Evolutionary conservation across 2,329 filamentous ascomycete species (phyloP), one percentile per base, ranked within the genome.

Genomic region (Dothideomycetes sp.): DNA sequence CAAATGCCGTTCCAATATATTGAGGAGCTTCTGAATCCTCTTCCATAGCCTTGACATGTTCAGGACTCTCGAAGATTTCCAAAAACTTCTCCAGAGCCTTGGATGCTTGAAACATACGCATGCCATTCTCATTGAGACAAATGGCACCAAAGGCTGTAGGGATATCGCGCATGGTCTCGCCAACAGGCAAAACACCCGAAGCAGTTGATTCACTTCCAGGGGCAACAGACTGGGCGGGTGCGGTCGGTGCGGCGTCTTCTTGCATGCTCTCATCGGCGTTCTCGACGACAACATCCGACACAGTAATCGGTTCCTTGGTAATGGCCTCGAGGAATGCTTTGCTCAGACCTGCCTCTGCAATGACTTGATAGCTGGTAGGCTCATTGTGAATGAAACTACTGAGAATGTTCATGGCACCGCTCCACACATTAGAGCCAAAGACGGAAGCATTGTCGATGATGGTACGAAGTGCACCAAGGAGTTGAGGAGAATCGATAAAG

Each of bases 331-430:
- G 70, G 44, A 95, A 82, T 37, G 80, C 84, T 57, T 82, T 82
- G 53, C 91, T 88, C 51, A 98, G 73, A 16, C 87, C 87, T 36
- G 91, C 89, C 63, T 99, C 91, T 11, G 85, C 86, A 49, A 99
- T 91, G 17, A 94, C 86, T 19, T 86, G 82, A 59, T 94, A 98
- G 60, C 91, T 98, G 1, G 91, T 98, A 0, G 91, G 91, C 55
- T 98, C 91, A 56, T 96, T 95, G 63, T 99, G 93, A 53, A 99
- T 94, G 61, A 98, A 98, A 52, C 86, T 89, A 56, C 85, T 91
- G 36, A 98, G 69, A 43, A 95, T 89, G 41, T 82, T 88, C 47
- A 94, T 85, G 5, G 87, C 83, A 58, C 88, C 88, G 34, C 87
- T 94, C 91, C 91, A 99, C 4, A 96, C 86, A 45, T 91, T 82